phyloP scores from a whole-genome alignment of 2,329 filamentous ascomycete species.

The Fusarium hostae region DNA sequence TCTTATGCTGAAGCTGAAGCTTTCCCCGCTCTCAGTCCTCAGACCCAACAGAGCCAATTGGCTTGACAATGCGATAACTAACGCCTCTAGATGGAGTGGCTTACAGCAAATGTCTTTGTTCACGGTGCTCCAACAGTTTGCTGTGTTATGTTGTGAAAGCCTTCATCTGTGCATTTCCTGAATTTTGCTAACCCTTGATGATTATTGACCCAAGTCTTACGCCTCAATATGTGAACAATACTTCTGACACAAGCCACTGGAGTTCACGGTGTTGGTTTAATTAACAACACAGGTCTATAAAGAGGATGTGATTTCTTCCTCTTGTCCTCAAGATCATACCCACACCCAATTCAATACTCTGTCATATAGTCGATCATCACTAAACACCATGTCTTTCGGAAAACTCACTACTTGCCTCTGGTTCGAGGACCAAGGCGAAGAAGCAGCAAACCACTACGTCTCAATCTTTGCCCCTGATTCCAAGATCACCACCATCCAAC shows the following conservation, averaged over 20 bases:
- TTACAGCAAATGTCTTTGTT: constrained; percentile 14
- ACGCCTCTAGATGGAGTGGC: constrained; percentile 24
- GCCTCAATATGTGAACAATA: constrained; percentile 5
- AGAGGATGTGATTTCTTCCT: not conserved
- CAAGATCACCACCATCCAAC: constrained; percentile 48
- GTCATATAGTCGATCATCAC: not conserved
- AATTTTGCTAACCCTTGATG: not conserved
- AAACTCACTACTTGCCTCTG: constrained; percentile 53
- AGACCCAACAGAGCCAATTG: constrained; percentile 8
- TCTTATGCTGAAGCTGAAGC: constrained; percentile 12
- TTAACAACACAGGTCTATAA: not conserved
- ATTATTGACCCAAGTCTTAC: not conserved
- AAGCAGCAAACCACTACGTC: constrained; percentile 55
- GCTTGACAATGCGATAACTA: not conserved
- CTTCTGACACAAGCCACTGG: constrained; percentile 8
- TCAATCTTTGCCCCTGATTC: constrained; percentile 54
- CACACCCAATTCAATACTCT: not conserved
- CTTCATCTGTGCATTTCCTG: not conserved
- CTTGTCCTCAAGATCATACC: not conserved
- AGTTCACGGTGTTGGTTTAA: not conserved
- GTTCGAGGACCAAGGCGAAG: constrained; percentile 55
- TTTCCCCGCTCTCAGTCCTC: constrained; percentile 1
- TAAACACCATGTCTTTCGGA: constrained; percentile 28
- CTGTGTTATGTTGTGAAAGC: constrained; percentile 7
- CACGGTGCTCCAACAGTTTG: constrained; percentile 15